Percentiles rank a stretch among this genome's conserved stretches.
Conservation (phyloP, 176 grass and related monocot genomes). For the Themeda triandra region DNA sequence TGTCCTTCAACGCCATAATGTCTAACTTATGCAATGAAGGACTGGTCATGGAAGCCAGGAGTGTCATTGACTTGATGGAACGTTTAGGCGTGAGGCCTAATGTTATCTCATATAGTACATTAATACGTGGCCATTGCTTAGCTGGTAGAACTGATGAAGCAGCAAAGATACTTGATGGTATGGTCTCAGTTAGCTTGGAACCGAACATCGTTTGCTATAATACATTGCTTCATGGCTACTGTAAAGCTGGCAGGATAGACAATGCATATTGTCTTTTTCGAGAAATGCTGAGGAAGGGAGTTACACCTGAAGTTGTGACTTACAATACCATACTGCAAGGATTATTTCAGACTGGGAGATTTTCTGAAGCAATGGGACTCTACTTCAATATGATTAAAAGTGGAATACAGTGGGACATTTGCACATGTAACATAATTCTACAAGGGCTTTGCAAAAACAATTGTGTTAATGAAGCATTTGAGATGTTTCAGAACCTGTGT, state of each 20-base stretch:
- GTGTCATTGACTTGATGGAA: neutral
- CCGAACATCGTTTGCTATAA: conserved; percentile 3
- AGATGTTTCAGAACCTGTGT: neutral
- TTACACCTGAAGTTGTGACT: neutral
- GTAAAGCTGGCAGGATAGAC: neutral
- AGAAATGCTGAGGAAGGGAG: neutral
- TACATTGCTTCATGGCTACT: neutral
- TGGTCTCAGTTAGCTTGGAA: neutral
- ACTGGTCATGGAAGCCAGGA: neutral
- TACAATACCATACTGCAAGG: neutral
- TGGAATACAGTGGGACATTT: neutral
- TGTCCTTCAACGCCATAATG: neutral
- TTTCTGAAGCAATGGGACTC: neutral
- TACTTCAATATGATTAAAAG: neutral
- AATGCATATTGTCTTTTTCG: neutral
- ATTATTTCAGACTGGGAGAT: neutral
- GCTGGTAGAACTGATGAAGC: neutral
- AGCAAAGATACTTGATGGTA: neutral
- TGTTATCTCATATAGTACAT: neutral
- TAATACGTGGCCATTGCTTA: neutral
- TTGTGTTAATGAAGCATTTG: neutral
- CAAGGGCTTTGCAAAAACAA: neutral
- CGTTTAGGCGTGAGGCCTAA: neutral
- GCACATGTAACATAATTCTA: neutral
- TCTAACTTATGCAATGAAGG: neutral